A percentile compares a stretch with the other conserved stretches of the same genome.
Conservation (phyloP, 345 rosid genomes). For the Lumnitzera racemosa region DNA sequence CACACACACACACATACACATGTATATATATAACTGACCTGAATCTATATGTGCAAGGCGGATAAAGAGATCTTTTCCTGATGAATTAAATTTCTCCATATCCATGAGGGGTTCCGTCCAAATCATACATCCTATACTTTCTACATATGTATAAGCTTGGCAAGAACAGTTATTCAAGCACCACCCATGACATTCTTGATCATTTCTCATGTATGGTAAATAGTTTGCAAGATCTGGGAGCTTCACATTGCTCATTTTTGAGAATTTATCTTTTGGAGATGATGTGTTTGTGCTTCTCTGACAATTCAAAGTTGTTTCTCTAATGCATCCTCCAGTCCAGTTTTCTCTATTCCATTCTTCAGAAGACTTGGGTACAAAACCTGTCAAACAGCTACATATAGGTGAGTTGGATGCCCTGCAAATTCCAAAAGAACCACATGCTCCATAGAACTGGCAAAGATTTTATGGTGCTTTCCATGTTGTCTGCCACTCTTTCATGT, state of each 20-base stretch:
- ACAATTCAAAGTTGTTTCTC: slow-evolving; percentile 2
- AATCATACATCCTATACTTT: neutral
- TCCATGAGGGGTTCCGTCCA: slow-evolving; percentile 12
- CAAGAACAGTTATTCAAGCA: slow-evolving; percentile 13
- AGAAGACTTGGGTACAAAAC: slow-evolving; percentile 2
- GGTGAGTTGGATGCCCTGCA: neutral
- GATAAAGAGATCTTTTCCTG: neutral
- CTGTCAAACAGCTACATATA: slow-evolving; percentile 6
- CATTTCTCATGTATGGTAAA: neutral
- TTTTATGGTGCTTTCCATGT: neutral
- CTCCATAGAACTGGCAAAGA: neutral
- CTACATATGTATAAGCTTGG: slow-evolving; percentile 6
- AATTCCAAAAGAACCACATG: slow-evolving; percentile 2
- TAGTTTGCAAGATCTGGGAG: slow-evolving; percentile 6
- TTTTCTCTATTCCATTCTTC: slow-evolving; percentile 5
- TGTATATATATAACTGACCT: too few relatives aligned
- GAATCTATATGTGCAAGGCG: neutral
- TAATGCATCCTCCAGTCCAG: slow-evolving; percentile 11
- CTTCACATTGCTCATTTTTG: neutral
- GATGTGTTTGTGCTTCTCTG: neutral
- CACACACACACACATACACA: too few relatives aligned
- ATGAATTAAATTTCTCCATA: neutral
- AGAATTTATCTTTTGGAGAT: neutral
- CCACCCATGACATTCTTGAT: slow-evolving; percentile 4
- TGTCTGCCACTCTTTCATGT: too few relatives aligned